These are phyloP conservation scores for Purpureocillium takamizusanense DNA, from an alignment of 2,329 filamentous ascomycete genomes.

Conservation along the genomic window DNA sequence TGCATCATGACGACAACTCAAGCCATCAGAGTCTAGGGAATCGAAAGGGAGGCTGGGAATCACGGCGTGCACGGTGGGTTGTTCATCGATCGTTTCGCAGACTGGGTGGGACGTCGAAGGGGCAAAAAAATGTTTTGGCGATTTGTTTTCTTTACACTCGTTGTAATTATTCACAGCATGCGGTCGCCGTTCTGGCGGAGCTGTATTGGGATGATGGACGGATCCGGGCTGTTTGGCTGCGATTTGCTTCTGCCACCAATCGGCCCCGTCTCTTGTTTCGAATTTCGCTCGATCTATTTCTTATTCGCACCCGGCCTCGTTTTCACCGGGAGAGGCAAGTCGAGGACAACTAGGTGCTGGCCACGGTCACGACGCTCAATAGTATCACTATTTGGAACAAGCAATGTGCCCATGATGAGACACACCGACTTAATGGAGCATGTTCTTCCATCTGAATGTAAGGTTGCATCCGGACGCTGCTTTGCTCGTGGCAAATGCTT, in stretches of 20 bases:
- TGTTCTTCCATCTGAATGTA: too few relatives aligned
- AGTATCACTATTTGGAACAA: slow-evolving; percentile 5
- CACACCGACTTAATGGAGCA: too few relatives aligned
- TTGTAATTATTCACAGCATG: slow-evolving; percentile 37
- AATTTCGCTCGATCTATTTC: slow-evolving; percentile 3
- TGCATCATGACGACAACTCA: slow-evolving; percentile 22
- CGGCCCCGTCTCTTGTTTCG: slow-evolving; percentile 4
- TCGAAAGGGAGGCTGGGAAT: slow-evolving; percentile 6
- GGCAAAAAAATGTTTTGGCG: too few relatives aligned
- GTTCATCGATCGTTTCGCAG: slow-evolving; percentile 4
- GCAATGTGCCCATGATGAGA: too few relatives aligned
- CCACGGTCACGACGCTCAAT: slow-evolving; percentile 17
- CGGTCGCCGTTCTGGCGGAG: slow-evolving; percentile 26
- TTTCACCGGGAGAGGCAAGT: slow-evolving; percentile 17
- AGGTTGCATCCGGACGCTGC: too few relatives aligned
- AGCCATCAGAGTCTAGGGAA: slow-evolving; percentile 7
- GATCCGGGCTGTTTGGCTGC: neutral
- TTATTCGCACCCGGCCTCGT: slow-evolving; percentile 13
- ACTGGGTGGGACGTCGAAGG: too few relatives aligned
- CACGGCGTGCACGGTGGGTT: slow-evolving; percentile 17
- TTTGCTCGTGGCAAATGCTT: too few relatives aligned
- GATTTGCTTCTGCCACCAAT: slow-evolving; percentile 1
- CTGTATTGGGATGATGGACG: slow-evolving; percentile 12
- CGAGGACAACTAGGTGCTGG: slow-evolving; percentile 20
- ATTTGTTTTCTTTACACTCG: slow-evolving; percentile 36